These are phyloP conservation scores for Scutellaria barbata DNA, from an alignment of 257 asterid species.

Conservation along the genomic window DNA sequence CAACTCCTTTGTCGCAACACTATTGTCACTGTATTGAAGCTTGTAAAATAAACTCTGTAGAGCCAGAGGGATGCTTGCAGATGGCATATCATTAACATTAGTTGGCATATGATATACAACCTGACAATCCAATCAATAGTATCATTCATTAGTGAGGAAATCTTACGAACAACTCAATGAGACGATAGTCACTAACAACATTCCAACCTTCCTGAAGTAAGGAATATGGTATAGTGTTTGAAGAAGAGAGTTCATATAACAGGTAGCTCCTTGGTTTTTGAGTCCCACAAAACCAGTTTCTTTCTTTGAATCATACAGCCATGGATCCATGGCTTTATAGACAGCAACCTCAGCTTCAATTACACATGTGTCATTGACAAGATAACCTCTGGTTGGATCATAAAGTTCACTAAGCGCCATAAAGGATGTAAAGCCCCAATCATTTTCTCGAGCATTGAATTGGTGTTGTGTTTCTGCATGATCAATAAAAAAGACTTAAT, in stretches of 20 bases:
- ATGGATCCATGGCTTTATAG: slow-evolving; percentile 39
- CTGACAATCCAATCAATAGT: slow-evolving; percentile 40
- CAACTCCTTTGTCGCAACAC: slow-evolving; percentile 54
- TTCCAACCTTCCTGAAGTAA: slow-evolving; percentile 59
- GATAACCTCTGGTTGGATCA: slow-evolving; percentile 51
- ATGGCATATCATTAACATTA: slow-evolving; percentile 47
- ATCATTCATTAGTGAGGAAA: slow-evolving; percentile 25
- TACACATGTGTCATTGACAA: slow-evolving; percentile 48
- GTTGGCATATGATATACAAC: slow-evolving; percentile 60
- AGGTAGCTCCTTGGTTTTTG: slow-evolving; percentile 60
- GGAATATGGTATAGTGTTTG: slow-evolving; percentile 61
- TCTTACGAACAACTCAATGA: slow-evolving; percentile 23
- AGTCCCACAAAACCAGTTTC: slow-evolving; percentile 63
- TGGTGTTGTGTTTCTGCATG: slow-evolving; percentile 53
- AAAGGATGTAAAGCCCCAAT: slow-evolving; percentile 62
- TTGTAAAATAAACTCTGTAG: slow-evolving; percentile 58
- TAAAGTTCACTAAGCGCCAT: slow-evolving; percentile 50
- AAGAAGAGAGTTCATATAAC: slow-evolving; percentile 64
- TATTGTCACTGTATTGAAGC: slow-evolving; percentile 51
- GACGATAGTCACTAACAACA: slow-evolving; percentile 14
- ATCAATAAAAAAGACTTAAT: slow-evolving; percentile 24
- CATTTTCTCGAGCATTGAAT: slow-evolving; percentile 57
- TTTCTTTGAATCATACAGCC: slow-evolving; percentile 50
- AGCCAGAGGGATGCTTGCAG: slow-evolving; percentile 58
- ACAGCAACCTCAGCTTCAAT: slow-evolving; percentile 56